phyloP scores from a whole-genome alignment of 495 filamentous ascomycete species.

The Poronia punctata region DNA sequence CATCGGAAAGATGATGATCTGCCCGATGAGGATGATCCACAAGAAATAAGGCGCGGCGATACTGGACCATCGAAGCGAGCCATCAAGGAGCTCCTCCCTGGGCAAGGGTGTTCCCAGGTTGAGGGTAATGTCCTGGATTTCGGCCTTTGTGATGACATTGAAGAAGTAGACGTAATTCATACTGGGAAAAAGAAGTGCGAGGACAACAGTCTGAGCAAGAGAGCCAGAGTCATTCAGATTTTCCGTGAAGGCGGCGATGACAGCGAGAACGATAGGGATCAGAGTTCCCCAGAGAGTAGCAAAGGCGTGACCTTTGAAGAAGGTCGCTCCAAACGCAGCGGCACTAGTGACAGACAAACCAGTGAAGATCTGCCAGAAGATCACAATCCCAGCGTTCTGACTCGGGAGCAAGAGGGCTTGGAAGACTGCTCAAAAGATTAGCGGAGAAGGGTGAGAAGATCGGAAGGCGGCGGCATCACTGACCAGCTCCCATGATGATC shows the following conservation, averaged over 20 bases:
- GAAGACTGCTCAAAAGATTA: slow-evolving; percentile 34
- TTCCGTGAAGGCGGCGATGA: slow-evolving; percentile 43
- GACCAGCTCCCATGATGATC: slow-evolving; percentile 18
- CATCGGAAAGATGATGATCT: slow-evolving; percentile 56
- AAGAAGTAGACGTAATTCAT: slow-evolving; percentile 61
- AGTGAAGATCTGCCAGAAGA: slow-evolving; percentile 49
- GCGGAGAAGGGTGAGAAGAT: slow-evolving; percentile 51
- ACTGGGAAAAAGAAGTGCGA: slow-evolving; percentile 58
- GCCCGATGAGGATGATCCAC: slow-evolving; percentile 53
- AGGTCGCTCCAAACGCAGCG: slow-evolving; percentile 52
- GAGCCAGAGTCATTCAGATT: slow-evolving; percentile 17
- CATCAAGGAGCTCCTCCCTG: slow-evolving; percentile 21
- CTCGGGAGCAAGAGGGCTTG: slow-evolving; percentile 42
- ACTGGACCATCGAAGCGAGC: slow-evolving; percentile 19
- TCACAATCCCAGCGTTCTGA: slow-evolving; percentile 43
- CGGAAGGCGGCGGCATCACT: slow-evolving; percentile 23
- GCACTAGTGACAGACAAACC: slow-evolving; percentile 53
- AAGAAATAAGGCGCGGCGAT: slow-evolving; percentile 48
- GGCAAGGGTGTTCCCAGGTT: slow-evolving; percentile 44
- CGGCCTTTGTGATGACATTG: slow-evolving; percentile 51
- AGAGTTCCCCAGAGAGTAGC: slow-evolving; percentile 54
- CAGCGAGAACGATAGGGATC: slow-evolving; percentile 48
- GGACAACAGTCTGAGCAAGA: slow-evolving; percentile 41
- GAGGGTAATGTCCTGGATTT: slow-evolving; percentile 40
- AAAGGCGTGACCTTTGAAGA: slow-evolving; percentile 61